These are phyloP conservation scores for Chaetomium globosum DNA, from an alignment of 2,329 filamentous ascomycete genomes.

Conservation along the genomic window DNA sequence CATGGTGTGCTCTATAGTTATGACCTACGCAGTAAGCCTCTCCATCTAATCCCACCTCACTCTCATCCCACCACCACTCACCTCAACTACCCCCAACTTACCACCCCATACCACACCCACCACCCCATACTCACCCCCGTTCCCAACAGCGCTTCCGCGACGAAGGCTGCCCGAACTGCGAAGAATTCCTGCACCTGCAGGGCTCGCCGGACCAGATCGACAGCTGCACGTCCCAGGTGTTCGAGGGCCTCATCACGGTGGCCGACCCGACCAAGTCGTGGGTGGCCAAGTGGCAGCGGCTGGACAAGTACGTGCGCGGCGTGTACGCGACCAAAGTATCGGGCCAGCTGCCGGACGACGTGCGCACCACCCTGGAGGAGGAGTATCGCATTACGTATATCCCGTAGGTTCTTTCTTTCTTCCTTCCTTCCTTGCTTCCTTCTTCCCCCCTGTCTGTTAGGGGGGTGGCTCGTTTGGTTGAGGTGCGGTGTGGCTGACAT, in stretches of 20 bases:
- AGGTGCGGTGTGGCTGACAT: conserved; percentile 16
- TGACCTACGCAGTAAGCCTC: conserved; percentile 68
- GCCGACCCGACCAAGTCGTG: conserved; percentile 82
- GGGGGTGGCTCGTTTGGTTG: neutral
- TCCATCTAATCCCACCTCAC: neutral
- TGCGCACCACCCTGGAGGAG: conserved; percentile 62
- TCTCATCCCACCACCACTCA: neutral
- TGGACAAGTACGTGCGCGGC: conserved; percentile 84
- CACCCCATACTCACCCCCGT: neutral
- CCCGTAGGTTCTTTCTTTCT: conserved; percentile 56
- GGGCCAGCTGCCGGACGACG: conserved; percentile 72
- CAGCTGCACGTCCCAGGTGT: conserved; percentile 94
- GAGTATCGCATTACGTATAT: conserved; percentile 67
- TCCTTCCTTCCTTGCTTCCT: neutral
- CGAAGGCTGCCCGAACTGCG: conserved; percentile 95
- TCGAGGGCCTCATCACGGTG: conserved; percentile 86
- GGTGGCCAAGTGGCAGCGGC: conserved; percentile 94
- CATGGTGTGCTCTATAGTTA: conserved; percentile 97
- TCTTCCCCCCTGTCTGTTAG: no score
- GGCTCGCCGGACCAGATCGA: conserved; percentile 79
- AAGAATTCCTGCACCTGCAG: conserved; percentile 82
- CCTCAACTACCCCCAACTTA: neutral
- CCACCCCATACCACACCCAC: neutral
- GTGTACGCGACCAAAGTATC: conserved; percentile 95
- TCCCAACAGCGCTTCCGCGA: conserved; percentile 72